Evolutionary conservation across 805 yeast genomes (phyloP).

Genomic region (Zygosaccharomyces rouxii): DNA sequence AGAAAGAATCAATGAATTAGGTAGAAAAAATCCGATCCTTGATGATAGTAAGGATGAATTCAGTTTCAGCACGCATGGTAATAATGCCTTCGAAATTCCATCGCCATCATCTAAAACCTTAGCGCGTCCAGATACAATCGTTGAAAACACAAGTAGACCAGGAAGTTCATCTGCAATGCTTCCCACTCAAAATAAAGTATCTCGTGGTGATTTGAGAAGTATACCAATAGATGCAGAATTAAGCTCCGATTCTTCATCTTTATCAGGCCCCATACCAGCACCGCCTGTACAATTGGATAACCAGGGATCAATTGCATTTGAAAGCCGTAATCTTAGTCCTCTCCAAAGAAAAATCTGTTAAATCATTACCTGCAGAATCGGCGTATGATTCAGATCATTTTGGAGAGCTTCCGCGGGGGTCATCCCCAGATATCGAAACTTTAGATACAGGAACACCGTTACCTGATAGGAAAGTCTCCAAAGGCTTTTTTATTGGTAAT

Average conservation of each 20-base stretch:
- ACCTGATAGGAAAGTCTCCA: not conserved
- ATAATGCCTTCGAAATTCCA: conserved; percentile 29
- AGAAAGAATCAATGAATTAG: conserved; percentile 16
- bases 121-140: not conserved
- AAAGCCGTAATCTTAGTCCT: conserved; percentile 13
- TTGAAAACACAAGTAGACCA: not conserved
- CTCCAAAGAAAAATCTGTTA: conserved; percentile 11
- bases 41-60: conserved; percentile 34
- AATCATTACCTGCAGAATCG: conserved; percentile 4
- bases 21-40: conserved; percentile 27
- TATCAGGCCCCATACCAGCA: conserved; percentile 14
- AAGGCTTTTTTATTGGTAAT: not conserved
- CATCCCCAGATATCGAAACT: conserved; percentile 4
- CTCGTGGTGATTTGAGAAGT: not conserved
- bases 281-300: conserved; percentile 9
- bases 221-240: conserved; percentile 8
- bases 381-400: not conserved
- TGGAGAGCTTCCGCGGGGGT: not conserved
- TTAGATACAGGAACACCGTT: conserved; percentile 15
- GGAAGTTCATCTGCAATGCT: not conserved
- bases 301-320: conserved; percentile 9
- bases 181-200: not conserved
- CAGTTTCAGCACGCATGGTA: conserved; percentile 31
- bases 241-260: conserved; percentile 14
- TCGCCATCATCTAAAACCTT: not conserved